phyloP scores from a whole-genome alignment of 2,329 filamentous ascomycete genomes.

The Dothideomycetidae sp. region DNA sequence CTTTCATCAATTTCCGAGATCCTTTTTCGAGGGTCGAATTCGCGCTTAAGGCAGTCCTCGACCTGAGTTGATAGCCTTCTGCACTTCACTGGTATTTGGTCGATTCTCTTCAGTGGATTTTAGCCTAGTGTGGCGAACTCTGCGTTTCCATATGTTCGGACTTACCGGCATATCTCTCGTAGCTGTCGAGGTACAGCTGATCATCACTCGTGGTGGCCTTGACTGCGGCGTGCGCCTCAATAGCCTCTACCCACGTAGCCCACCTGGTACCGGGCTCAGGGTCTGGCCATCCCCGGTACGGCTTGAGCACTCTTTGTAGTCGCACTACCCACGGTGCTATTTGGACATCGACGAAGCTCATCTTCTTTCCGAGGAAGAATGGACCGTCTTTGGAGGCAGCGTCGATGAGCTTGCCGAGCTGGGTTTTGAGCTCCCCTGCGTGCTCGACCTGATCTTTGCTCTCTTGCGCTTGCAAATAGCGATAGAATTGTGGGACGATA shows the following conservation, averaged over 20 bases:
- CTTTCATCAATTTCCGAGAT: too few species aligned
- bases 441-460: constrained; percentile 42
- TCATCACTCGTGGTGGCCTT: constrained; percentile 52
- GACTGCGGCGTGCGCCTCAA: constrained; percentile 50
- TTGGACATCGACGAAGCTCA: constrained; percentile 58
- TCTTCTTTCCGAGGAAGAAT: constrained; percentile 47
- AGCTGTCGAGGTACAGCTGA: constrained; percentile 51
- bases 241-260: constrained; percentile 54
- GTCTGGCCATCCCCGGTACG: constrained; percentile 52
- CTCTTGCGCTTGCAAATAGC: constrained; percentile 53
- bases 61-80: constrained; percentile 46
- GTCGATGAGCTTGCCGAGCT: constrained; percentile 48
- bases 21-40: too few species aligned
- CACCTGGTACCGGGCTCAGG: constrained; percentile 50
- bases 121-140: constrained; percentile 9
- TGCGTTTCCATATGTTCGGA: constrained; percentile 11
- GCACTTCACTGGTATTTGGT: constrained; percentile 43
- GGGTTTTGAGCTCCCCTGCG: constrained; percentile 47
- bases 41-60: constrained; percentile 35
- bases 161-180: constrained; percentile 47
- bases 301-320: constrained; percentile 49
- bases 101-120: constrained; percentile 36
- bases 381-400: constrained; percentile 48
- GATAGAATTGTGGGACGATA: constrained; percentile 64
- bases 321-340: constrained; percentile 62